A percentile compares a stretch with the other conserved stretches of the same genome.
These are phyloP conservation scores for Nematocida major DNA, from an alignment of 371 early-diverging fungal genomes.

Conservation along the genomic window DNA sequence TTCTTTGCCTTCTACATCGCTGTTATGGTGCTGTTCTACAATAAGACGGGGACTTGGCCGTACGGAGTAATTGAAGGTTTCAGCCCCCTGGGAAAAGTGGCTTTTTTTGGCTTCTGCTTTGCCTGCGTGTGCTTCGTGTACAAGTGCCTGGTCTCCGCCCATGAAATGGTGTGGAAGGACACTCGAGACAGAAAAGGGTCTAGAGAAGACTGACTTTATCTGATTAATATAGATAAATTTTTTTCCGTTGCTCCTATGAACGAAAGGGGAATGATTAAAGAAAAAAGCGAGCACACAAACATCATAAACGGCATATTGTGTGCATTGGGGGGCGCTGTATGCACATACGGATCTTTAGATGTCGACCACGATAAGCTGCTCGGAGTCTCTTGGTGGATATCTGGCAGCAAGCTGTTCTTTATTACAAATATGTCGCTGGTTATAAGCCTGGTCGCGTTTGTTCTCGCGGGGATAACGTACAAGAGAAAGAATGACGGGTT, in stretches of 20 bases:
- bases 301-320: neutral
- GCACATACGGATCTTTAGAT: neutral
- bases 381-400: neutral
- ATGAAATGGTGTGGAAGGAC: neutral
- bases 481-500: too few relatives aligned
- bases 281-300: neutral
- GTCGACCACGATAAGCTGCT: neutral
- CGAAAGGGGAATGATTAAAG: neutral
- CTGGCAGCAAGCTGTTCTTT: neutral
- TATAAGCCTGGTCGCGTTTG: neutral
- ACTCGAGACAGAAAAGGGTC: neutral
- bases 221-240: conserved; percentile 3
- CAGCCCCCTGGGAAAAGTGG: neutral
- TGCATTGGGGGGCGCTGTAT: neutral
- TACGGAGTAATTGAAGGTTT: neutral
- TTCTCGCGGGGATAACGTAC: neutral
- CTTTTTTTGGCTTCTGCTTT: conserved; percentile 29
- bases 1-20: conserved; percentile 28
- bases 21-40: conserved; percentile 21
- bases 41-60: conserved; percentile 30
- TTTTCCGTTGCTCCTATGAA: neutral
- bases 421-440: neutral
- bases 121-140: neutral
- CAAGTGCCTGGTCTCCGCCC: neutral
- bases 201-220: neutral